Evolutionary conservation across 352 stramenopile species (phyloP), one percentile per base, ranked within the genome.

Genomic region (Pythium brachiatum): DNA sequence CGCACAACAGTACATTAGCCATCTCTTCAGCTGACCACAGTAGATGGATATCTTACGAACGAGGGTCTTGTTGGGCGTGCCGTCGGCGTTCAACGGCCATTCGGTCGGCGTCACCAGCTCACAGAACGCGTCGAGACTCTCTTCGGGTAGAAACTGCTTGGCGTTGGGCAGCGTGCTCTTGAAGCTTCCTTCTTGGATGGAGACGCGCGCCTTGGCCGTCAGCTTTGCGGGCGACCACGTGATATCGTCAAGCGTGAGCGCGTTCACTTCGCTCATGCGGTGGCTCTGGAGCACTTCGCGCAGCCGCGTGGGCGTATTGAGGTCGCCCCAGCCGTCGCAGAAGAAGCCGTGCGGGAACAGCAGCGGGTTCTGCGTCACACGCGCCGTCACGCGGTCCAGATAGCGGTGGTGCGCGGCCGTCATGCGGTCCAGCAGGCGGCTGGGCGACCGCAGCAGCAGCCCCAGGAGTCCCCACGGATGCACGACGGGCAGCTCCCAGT

Each of bases 311-410:
- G 80, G 76, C 13, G 82, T 88, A 53, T 78, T 81, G 38, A 91
- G 66, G 57, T 93, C 84, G 7, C 83, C 84, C 84, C 84, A 93
- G 0, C 81, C 84, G 52, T 93, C 84, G 25, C 77, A 85, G 67
- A 93, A 93, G 69, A 91, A 93, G 25, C 84, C 84, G 25, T 79
- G 73, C 1, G 84, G 84, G 53, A 91, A 93, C n/a, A 93, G 60
- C 43, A 91, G 57, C 15, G 80, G 70, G 65, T 83, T 87, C 52
- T 93, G 84, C 43, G 84, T 90, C 36, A 93, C 69, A 26, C 72
- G 69, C n/a, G 81, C 84, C n/a, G 78, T 83, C 25, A 71, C 63
- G 47, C 76, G 77, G 62, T 93, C 84, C 50, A 90, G 68, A 38
- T 86, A 89, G 26, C 79, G 76, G 43, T 93, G 84, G 61, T 93